Conservation (phyloP, 2,329 filamentous ascomycete genomes). For the Cladosporium velox region DNA sequence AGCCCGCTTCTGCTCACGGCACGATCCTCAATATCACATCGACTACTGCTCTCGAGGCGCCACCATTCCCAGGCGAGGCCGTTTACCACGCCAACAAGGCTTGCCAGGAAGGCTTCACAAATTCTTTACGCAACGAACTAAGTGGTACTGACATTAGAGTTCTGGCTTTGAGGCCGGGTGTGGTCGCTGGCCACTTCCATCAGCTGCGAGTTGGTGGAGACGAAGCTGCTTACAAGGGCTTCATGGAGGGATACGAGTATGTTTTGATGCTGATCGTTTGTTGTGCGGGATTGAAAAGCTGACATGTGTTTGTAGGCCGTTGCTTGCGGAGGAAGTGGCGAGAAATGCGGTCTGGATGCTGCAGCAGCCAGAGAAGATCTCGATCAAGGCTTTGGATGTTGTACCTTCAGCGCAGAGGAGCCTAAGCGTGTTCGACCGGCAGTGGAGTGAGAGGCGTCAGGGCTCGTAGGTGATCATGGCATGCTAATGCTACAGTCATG, state of each 20-base stretch:
- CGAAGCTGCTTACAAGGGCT: slow-evolving; percentile 44
- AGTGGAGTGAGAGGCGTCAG: slow-evolving; percentile 35
- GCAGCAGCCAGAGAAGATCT: slow-evolving; percentile 42
- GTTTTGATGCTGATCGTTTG: neutral
- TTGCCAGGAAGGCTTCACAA: slow-evolving; percentile 52
- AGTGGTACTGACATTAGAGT: slow-evolving; percentile 51
- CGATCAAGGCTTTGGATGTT: slow-evolving; percentile 51
- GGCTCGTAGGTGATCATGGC: neutral
- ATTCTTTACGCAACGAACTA: slow-evolving; percentile 52
- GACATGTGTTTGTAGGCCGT: slow-evolving; percentile 29
- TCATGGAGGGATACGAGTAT: slow-evolving; percentile 48
- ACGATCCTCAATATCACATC: slow-evolving; percentile 55
- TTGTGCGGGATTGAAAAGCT: neutral
- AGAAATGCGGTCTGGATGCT: slow-evolving; percentile 49
- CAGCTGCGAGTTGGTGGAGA: slow-evolving; percentile 49
- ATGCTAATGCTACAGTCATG: neutral
- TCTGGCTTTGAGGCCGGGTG: slow-evolving; percentile 49
- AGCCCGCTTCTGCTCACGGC: slow-evolving; percentile 30
- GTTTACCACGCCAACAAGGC: slow-evolving; percentile 54
- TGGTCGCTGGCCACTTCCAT: slow-evolving; percentile 54
- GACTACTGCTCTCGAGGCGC: slow-evolving; percentile 50
- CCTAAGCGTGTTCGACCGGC: slow-evolving; percentile 40
- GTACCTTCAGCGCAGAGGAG: slow-evolving; percentile 48
- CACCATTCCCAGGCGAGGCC: slow-evolving; percentile 52
- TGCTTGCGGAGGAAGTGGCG: slow-evolving; percentile 48